Evolutionary conservation across 106 monocot genomes (phyloP).

Genomic region (Ottelia alismoides): DNA sequence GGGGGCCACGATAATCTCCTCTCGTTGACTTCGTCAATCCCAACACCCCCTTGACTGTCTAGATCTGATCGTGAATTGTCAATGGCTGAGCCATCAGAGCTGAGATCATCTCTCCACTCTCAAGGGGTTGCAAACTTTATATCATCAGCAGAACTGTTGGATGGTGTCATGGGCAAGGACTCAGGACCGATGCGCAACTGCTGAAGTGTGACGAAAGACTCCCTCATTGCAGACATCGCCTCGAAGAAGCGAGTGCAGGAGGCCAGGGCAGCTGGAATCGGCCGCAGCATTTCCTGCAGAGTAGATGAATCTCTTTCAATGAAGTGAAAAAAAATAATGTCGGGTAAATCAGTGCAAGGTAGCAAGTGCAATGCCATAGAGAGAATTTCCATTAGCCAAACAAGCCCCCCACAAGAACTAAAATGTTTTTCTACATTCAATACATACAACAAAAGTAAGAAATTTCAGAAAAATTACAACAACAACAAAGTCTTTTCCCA

Average conservation of each 20-base stretch:
- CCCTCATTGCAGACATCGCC: slow-evolving; percentile 98
- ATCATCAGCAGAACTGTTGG: slow-evolving; percentile 11
- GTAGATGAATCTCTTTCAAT: too few relatives aligned
- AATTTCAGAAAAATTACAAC: too few relatives aligned
- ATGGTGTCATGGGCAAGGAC: slow-evolving; percentile 24
- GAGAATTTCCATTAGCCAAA: too few relatives aligned
- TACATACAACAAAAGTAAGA: too few relatives aligned
- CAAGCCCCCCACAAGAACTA: too few relatives aligned
- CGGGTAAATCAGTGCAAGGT: too few relatives aligned
- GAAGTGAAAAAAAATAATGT: too few relatives aligned
- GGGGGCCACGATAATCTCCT: slow-evolving; percentile 29
- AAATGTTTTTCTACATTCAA: too few relatives aligned
- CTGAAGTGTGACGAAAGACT: slow-evolving; percentile 83
- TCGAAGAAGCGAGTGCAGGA: slow-evolving; percentile 96
- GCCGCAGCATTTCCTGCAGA: slow-evolving; percentile 97
- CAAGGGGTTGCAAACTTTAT: slow-evolving; percentile 43
- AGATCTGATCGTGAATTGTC: slow-evolving; percentile 22
- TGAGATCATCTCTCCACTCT: slow-evolving; percentile 33
- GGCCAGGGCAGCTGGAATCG: slow-evolving; percentile 86
- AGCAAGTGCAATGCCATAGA: too few relatives aligned
- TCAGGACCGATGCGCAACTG: slow-evolving; percentile 47
- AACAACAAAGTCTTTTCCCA: too few relatives aligned
- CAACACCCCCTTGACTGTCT: too few relatives aligned
- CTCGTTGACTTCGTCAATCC: slow-evolving; percentile 14
- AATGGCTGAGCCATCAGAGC: slow-evolving; percentile 26